phyloP scores from a whole-genome alignment of 768 basidiomycete species.

The Panaeolus cyanescens region DNA sequence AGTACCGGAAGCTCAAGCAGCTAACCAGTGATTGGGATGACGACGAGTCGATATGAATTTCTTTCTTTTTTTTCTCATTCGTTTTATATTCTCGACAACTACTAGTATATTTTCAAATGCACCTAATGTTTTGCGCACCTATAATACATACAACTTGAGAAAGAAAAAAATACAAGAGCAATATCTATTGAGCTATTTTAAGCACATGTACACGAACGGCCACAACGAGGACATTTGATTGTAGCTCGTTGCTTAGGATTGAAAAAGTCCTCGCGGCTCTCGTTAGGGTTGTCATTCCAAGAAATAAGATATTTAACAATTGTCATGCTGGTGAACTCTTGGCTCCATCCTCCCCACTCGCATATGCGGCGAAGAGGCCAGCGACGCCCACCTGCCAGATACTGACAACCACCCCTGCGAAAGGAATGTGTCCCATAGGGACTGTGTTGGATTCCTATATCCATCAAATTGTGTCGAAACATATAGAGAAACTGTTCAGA shows the following conservation, averaged over 20 bases:
- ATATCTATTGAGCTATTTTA: too few relatives aligned
- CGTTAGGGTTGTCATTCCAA: conserved; percentile 34
- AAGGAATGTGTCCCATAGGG: conserved; percentile 10
- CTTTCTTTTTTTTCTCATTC: too few relatives aligned
- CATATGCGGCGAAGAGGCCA: conserved; percentile 40
- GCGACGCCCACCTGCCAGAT: conserved; percentile 11
- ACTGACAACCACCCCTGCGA: conserved; percentile 13
- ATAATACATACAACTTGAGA: too few relatives aligned
- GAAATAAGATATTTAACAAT: conserved; percentile 44
- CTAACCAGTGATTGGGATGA: not conserved
- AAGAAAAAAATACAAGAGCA: too few relatives aligned
- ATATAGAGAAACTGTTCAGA: conserved; percentile 3
- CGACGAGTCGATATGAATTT: too few relatives aligned
- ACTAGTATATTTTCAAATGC: too few relatives aligned
- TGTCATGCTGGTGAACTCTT: conserved; percentile 35
- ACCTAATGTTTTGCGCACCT: too few relatives aligned
- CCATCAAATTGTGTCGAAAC: conserved; percentile 11
- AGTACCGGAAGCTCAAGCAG: not conserved
- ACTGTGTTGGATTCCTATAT: conserved; percentile 7
- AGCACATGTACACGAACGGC: conserved; percentile 1
- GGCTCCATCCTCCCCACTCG: conserved; percentile 47
- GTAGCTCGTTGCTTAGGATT: conserved; percentile 17
- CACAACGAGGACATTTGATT: not conserved
- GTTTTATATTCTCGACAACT: too few relatives aligned
- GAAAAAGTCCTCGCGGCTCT: conserved; percentile 34